phyloP scores from a whole-genome alignment of 2,329 filamentous ascomycete species.

The Cytospora chrysosperma region DNA sequence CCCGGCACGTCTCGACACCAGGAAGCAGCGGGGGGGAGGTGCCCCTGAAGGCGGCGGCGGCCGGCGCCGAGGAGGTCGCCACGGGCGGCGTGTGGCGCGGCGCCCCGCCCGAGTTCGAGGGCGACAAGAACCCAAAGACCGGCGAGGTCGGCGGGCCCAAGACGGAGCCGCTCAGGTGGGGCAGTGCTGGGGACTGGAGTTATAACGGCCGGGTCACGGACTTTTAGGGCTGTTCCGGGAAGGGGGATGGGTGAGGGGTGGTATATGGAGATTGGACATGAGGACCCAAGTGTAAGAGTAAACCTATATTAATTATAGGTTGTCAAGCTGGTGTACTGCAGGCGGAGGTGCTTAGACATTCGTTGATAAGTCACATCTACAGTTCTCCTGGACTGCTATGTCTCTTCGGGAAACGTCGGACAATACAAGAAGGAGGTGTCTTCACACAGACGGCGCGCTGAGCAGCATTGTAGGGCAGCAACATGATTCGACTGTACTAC shows the following conservation, averaged over 20 bases:
- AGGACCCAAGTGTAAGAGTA: too few relatives aligned
- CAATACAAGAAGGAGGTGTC: too few relatives aligned
- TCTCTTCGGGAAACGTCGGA: too few relatives aligned
- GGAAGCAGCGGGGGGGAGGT: neutral
- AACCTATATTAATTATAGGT: too few relatives aligned
- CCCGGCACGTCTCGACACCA: slow-evolving; percentile 31
- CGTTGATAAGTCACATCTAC: too few relatives aligned
- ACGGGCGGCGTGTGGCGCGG: slow-evolving; percentile 69
- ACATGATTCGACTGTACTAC: too few relatives aligned
- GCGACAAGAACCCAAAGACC: slow-evolving; percentile 87
- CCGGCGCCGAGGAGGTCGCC: slow-evolving; percentile 46
- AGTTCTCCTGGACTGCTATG: too few relatives aligned
- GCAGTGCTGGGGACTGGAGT: slow-evolving; percentile 74
- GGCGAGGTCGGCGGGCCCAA: slow-evolving; percentile 96
- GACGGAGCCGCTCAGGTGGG: slow-evolving; percentile 94
- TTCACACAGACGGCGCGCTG: too few relatives aligned
- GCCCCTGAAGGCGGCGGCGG: too few relatives aligned
- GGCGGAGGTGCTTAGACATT: too few relatives aligned
- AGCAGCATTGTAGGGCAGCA: too few relatives aligned
- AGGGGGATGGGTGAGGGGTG: neutral
- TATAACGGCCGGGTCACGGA: slow-evolving; percentile 95
- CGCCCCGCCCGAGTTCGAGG: slow-evolving; percentile 86
- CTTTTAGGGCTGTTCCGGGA: slow-evolving; percentile 49
- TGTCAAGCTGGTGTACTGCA: too few relatives aligned
- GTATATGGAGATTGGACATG: neutral